Evolutionary conservation across 495 filamentous ascomycete species (phyloP), one percentile per base, ranked within the genome.

Genomic region (Penicillium lagena): DNA sequence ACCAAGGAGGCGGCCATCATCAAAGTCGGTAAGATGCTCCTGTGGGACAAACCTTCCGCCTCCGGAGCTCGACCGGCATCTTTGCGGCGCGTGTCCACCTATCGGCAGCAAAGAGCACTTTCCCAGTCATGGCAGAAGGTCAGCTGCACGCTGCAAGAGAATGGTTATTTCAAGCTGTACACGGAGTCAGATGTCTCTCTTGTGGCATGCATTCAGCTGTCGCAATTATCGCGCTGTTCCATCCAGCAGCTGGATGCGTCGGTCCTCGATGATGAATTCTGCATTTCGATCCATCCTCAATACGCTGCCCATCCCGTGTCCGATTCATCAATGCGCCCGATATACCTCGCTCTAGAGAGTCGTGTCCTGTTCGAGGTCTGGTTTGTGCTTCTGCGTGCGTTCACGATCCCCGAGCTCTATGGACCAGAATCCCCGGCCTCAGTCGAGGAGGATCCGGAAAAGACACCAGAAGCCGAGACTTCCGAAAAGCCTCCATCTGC

Each of bases 191-290:
- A 95, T 47, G 80, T 86, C 35, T 80, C 80, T 1, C 70, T 90
- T 2, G 76, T 96, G 15, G 82, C 86, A 12, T 76, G 85, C 41
- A 85, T 99, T 40, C 89, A 95, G 46, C 67, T 99, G n/a, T 85
- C 88, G 14, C 88, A 94, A 56, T 71, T 99, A 15, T 87, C 87
- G 13, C 79, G 93, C 35, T 93, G 86, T 58, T 86, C 94, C 1
- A 82, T 97, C 39, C 93, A 97, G 55, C 79, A 87, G 49, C 67
- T 99, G 35, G 85, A 96, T 63, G 80, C 80, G 17, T 94, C 90
- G n/a, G 91, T 98, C 7, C 62, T 99, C 38, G 90, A 94, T 53
- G 87, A 93, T 60, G 89, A 96, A 36, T 95, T 86, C 59, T 96
- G 90, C 67, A 85, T 99, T 45, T 93, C 86, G 14, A 90, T 99